phyloP scores from a whole-genome alignment of 2,329 filamentous ascomycete genomes.

The Pseudopyrenochaeta lycopersici region DNA sequence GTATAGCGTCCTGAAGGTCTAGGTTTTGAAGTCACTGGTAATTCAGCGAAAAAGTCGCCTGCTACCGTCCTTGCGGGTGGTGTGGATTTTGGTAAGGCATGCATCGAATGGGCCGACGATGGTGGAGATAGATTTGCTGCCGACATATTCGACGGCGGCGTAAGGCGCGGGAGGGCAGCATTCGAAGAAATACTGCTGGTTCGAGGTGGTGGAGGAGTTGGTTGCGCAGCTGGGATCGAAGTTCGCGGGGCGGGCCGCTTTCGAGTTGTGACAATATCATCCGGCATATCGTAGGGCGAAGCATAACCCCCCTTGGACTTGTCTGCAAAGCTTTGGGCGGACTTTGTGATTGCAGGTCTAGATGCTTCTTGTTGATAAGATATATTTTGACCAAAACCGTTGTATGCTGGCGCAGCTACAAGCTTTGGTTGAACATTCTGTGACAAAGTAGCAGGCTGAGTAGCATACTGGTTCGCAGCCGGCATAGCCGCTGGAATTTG shows the following conservation, averaged over 20 bases:
- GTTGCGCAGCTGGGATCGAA: slow-evolving; percentile 44
- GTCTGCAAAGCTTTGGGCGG: slow-evolving; percentile 82
- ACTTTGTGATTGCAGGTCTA: slow-evolving; percentile 61
- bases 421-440: slow-evolving; percentile 24
- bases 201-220: slow-evolving; percentile 64
- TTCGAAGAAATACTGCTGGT: slow-evolving; percentile 65
- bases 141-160: slow-evolving; percentile 43
- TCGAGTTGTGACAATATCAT: slow-evolving; percentile 79
- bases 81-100: slow-evolving; percentile 36
- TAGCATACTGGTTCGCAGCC: slow-evolving; percentile 58
- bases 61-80: slow-evolving; percentile 38
- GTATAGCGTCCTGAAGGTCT: slow-evolving; percentile 50
- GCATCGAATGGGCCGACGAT: slow-evolving; percentile 49
- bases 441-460: slow-evolving; percentile 53
- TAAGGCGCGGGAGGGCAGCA: slow-evolving; percentile 26
- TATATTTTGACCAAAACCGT: slow-evolving; percentile 40
- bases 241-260: slow-evolving; percentile 58
- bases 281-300: slow-evolving; percentile 93
- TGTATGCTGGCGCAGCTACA: slow-evolving; percentile 35
- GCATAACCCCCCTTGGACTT: slow-evolving; percentile 91
- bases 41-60: slow-evolving; percentile 59
- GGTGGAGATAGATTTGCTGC: slow-evolving; percentile 51
- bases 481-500: slow-evolving; percentile 29
- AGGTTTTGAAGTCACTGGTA: slow-evolving; percentile 55
- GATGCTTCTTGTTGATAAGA: slow-evolving; percentile 44